Evolutionary conservation across 1,284 basidiomycete genomes (phyloP).

Genomic region (Cryptococcus jaspeensis): DNA sequence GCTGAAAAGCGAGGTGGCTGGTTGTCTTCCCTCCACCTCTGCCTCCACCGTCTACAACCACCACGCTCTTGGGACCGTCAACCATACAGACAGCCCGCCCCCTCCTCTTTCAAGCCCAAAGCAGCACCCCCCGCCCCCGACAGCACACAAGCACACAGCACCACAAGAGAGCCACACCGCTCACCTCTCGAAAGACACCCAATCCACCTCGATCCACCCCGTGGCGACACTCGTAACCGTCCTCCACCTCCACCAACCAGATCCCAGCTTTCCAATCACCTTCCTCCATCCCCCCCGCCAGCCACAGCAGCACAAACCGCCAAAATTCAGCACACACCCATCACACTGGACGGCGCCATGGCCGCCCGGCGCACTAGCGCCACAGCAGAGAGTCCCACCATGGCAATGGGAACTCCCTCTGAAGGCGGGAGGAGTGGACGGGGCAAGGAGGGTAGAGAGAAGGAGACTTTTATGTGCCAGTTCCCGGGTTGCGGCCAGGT

Average conservation of each 20-base stretch:
- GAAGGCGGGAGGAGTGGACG: slow-evolving; percentile 13
- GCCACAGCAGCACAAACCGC: slow-evolving; percentile 4
- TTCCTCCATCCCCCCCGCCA: background rate
- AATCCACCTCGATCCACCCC: background rate
- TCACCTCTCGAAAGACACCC: background rate
- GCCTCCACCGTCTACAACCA: slow-evolving; percentile 5
- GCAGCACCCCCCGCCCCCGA: no score
- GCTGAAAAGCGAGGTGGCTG: background rate
- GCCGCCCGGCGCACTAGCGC: slow-evolving; percentile 19
- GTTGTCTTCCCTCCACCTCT: slow-evolving; percentile 1
- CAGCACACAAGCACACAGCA: no score
- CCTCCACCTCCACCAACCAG: slow-evolving; percentile 1
- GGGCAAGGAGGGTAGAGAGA: slow-evolving; percentile 40
- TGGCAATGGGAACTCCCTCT: slow-evolving; percentile 2
- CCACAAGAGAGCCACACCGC: no score
- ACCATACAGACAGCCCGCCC: no score
- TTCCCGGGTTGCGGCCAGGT: slow-evolving; percentile 48
- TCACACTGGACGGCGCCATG: slow-evolving; percentile 3
- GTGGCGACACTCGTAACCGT: no score
- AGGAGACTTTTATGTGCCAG: slow-evolving; percentile 45
- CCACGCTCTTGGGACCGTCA: background rate
- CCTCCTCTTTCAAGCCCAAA: no score
- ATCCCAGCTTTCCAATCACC: background rate
- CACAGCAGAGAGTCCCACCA: background rate
- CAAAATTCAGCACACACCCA: background rate